phyloP scores from a whole-genome alignment of 2,329 filamentous ascomycete genomes.

The Raffaelea arxii region DNA sequence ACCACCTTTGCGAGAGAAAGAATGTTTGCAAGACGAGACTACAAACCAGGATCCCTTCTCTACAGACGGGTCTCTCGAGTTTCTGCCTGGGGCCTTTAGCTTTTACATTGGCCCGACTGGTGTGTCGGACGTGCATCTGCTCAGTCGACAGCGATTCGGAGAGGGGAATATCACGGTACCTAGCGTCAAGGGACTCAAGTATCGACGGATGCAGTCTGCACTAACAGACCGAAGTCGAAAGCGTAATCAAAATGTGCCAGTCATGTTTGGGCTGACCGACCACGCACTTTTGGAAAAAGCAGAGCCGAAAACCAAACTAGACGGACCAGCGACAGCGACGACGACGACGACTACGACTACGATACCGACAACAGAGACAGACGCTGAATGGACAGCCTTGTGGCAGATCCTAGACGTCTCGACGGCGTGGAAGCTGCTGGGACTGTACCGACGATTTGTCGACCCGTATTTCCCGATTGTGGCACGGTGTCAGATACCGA shows the following conservation, averaged over 20 bases:
- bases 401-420: conserved; percentile 19
- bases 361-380: conserved; percentile 3
- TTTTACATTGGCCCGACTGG: conserved; percentile 13
- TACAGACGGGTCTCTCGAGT: conserved; percentile 7
- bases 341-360: conserved; percentile 12
- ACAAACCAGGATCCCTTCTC: not conserved
- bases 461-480: conserved; percentile 34
- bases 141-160: conserved; percentile 3
- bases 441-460: conserved; percentile 30
- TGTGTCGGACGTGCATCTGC: conserved; percentile 8
- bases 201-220: conserved; percentile 18
- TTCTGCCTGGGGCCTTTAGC: conserved; percentile 10
- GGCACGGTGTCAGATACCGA: conserved; percentile 22
- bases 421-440: conserved; percentile 26
- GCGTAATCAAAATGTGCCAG: no score
- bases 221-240: conserved; percentile 15
- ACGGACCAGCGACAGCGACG: conserved; percentile 1
- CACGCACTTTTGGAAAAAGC: conserved; percentile 22
- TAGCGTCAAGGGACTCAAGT: conserved; percentile 7
- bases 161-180: not conserved
- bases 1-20: no score
- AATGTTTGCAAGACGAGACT: no score
- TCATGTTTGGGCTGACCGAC: conserved; percentile 24
- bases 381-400: conserved; percentile 19
- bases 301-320: conserved; percentile 19